Evolutionary conservation across 306 rosid genomes (phyloP), one percentile per base, ranked within the genome.

Genomic region (Elaeagnus macrophylla): DNA sequence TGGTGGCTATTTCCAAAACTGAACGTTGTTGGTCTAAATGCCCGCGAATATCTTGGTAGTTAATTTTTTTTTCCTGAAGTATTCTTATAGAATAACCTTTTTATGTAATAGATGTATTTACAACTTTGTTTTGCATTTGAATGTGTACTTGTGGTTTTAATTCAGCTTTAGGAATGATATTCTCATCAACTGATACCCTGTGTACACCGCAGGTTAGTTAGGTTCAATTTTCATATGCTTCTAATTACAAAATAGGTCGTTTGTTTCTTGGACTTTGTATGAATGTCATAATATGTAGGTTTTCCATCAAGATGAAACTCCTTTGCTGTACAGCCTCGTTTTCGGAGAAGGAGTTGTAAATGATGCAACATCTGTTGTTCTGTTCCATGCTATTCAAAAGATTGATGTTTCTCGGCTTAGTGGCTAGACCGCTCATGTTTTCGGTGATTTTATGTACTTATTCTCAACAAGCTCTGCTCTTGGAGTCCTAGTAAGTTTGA

Each of bases 271-370:
- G 42, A 43, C 36, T 53, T 37, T 35, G 16, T 43, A 53, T 50
- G 6, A 65, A 39, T 62, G 39, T 37, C 9, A 42, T 38, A 9
- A 14, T 15, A 57, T 77, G 72, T 60, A 90, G 97, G 88, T 86
- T 67, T 91, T 90, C 37, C 83, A 79, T 58, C 94, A 81, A 81
- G 94, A 86, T 35, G 94, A 83, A 66, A 90, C 97, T 54, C 94
- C 94, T 52, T 68, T 86, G 48, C 78, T 90, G 17, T 86, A 86
- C 88, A 90, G 94, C 80, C 67, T 90, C 56, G 94, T 90, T 35
- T 90, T 90, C 62, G 97, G 95, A 48, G 95, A 90, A 86, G 95
- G 95, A 67, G 95, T 81, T 19, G 94, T 86, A 61, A 90, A 90
- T 56, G 97, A 90, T 73, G 95, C 97, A 32, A 90, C 97, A 7